Evolutionary conservation across 495 filamentous ascomycete genomes (phyloP).

Genomic region (Aspergillus ellipticus): DNA sequence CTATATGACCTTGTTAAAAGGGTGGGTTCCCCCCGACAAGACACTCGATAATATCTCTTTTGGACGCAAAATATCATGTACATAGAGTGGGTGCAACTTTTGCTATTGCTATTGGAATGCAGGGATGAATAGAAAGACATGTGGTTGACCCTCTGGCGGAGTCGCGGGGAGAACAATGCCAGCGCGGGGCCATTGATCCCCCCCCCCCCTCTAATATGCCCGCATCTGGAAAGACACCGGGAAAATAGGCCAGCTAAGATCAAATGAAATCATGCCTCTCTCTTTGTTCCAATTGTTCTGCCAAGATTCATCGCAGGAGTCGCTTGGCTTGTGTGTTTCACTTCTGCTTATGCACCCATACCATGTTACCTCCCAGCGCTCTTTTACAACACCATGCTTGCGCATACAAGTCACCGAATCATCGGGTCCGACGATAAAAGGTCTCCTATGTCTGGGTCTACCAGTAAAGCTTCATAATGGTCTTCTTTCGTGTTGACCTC

Average conservation of each 20-base stretch:
- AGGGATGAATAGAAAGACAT: constrained; percentile 5
- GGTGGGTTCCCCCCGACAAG: not conserved
- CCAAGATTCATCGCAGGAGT: not conserved
- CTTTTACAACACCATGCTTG: not conserved
- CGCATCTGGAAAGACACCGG: constrained; percentile 12
- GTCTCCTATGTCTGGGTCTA: not conserved
- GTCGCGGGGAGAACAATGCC: constrained; percentile 21
- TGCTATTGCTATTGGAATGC: constrained; percentile 10
- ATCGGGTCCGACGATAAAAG: not conserved
- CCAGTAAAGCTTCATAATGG: not conserved
- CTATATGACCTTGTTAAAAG: not conserved
- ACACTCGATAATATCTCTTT: not conserved
- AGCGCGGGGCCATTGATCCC: constrained; percentile 15
- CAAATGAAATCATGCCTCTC: not conserved
- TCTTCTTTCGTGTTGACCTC: no score
- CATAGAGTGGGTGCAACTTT: constrained; percentile 6
- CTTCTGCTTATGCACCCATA: not conserved
- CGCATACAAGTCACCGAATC: not conserved
- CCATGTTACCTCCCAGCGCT: not conserved
- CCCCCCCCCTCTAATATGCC: constrained; percentile 20
- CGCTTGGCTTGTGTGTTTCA: not conserved
- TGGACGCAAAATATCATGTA: constrained; percentile 4
- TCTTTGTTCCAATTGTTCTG: not conserved
- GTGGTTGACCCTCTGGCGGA: constrained; percentile 1
- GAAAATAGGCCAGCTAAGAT: not conserved